phyloP scores from a whole-genome alignment of 352 stramenopile genomes.

The Phytopythium helicoides region DNA sequence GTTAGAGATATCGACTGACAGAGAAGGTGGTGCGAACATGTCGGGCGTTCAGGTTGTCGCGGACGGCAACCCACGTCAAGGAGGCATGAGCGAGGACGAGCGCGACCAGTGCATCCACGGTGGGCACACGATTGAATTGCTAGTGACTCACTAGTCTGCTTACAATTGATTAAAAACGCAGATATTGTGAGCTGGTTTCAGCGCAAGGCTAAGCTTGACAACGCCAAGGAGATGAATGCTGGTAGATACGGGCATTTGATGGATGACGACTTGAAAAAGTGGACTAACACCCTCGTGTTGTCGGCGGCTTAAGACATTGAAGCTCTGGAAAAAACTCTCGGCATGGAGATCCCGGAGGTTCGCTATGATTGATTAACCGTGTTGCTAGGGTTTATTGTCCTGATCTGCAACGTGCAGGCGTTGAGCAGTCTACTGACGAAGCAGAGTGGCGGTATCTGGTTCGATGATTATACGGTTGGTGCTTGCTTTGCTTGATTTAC shows the following conservation, averaged over 20 bases:
- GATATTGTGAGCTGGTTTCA: conserved; percentile 87
- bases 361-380: background rate
- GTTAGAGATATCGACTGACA: too few relatives aligned
- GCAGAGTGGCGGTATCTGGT: conserved; percentile 81
- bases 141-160: background rate
- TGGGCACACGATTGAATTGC: conserved; percentile 6
- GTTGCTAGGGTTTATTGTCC: background rate
- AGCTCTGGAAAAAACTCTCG: conserved; percentile 64
- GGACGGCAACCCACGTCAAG: conserved; percentile 66
- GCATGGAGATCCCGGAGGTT: conserved; percentile 56
- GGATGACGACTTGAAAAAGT: too few relatives aligned
- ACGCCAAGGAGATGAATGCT: conserved; percentile 38
- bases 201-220: conserved; percentile 65
- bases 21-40: conserved; percentile 28
- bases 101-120: conserved; percentile 79
- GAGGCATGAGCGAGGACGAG: conserved; percentile 80
- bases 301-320: conserved; percentile 50
- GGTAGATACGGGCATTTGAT: too few relatives aligned
- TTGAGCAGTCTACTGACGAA: conserved; percentile 65
- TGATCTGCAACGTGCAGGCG: conserved; percentile 19
- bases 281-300: background rate
- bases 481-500: background rate
- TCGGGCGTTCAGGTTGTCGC: conserved; percentile 72
- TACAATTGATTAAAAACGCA: too few relatives aligned
- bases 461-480: conserved; percentile 74